Base-by-base conservation (phyloP, 495 filamentous ascomycete genomes). In the Penicillium flavigenum region DNA sequence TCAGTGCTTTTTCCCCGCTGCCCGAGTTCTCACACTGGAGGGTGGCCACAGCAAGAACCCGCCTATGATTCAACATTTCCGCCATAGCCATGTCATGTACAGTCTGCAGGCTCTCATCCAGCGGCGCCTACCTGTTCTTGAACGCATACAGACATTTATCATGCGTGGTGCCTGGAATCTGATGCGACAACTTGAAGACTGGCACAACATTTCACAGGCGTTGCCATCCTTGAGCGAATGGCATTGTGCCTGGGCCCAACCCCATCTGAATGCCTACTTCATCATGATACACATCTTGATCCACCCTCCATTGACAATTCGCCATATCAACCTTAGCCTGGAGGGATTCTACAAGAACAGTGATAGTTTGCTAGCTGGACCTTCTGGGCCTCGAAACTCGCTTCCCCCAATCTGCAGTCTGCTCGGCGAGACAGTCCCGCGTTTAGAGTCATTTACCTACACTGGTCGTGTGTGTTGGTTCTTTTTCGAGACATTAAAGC, bases 111-210 rank as follows among this genome's bases (percentile, higher is more conserved):
- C 2, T 32, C 2, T 42, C 50, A 24, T 54, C 43, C 51, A 69
- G 63, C 71, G 70, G 59, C 70, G 48, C 55, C 63, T 86, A 8
- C 65, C 73, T 2, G 44, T 54, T n/a, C 67, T 79, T 4, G 75
- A 77, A 4, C 65, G 75, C 12, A 76, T 86, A 26, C 75, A 77
- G 50, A 88, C 85, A 0, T 78, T 90, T 36, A 81, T 89, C 49
- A 83, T 86, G 72, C 87, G 86, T 61, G 86, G 87, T 5, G 82
- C 88, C 52, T 90, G 88, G 88, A 90, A 89, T 61, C 78, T 90
- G 31, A 86, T 89, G 64, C 79, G 87, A 47, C 74, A 82, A n/a
- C 67, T 79, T 12, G 75, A 79, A n/a, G 84, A 89, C 70, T 89
- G 86, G 67, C 70, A 76, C 52, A 76, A 72, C 56, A 78, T 90